Percentiles rank a stretch among this genome's conserved stretches.
These are phyloP conservation scores for Coemansia sp. DNA, from an alignment of 192 early-diverging fungal species.

Conservation along the genomic window DNA sequence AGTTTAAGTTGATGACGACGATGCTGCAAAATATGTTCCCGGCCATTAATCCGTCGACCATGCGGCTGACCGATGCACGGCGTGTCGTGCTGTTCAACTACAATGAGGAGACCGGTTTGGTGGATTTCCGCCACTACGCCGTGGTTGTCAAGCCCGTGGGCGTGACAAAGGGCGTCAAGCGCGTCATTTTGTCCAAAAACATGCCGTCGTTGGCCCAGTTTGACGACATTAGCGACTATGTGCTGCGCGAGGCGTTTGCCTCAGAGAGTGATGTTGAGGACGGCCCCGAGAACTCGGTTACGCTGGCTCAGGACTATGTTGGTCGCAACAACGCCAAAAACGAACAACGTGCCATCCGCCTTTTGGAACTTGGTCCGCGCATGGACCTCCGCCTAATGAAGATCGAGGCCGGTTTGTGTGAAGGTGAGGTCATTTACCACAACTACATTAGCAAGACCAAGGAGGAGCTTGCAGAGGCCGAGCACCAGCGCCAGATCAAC, in stretches of 20 bases:
- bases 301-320: slow-evolving; percentile 76
- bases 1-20: slow-evolving; percentile 86
- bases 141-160: slow-evolving; percentile 87
- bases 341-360: slow-evolving; percentile 81
- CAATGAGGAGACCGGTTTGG: slow-evolving; percentile 72
- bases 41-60: slow-evolving; percentile 90
- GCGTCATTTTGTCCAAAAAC: slow-evolving; percentile 67
- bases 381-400: slow-evolving; percentile 84
- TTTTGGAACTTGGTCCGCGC: slow-evolving; percentile 89
- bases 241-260: slow-evolving; percentile 77
- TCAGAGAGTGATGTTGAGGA: slow-evolving; percentile 93
- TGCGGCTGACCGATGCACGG: slow-evolving; percentile 84
- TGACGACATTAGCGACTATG: slow-evolving; percentile 91
- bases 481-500: slow-evolving; percentile 55
- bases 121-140: slow-evolving; percentile 93
- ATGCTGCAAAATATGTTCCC: slow-evolving; percentile 98
- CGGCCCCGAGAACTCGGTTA: slow-evolving; percentile 81
- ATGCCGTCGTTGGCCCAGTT: slow-evolving; percentile 76
- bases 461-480: slow-evolving; percentile 67
- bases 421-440: slow-evolving; percentile 93
- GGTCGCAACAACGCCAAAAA: slow-evolving; percentile 69
- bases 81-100: slow-evolving; percentile 92
- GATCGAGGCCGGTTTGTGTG: slow-evolving; percentile 84
- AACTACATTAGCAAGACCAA: slow-evolving; percentile 69
- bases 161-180: slow-evolving; percentile 86